Evolutionary conservation across 768 basidiomycete species (phyloP), one percentile per base, ranked within the genome.

Genomic region (Leccinum longicurvipes): DNA sequence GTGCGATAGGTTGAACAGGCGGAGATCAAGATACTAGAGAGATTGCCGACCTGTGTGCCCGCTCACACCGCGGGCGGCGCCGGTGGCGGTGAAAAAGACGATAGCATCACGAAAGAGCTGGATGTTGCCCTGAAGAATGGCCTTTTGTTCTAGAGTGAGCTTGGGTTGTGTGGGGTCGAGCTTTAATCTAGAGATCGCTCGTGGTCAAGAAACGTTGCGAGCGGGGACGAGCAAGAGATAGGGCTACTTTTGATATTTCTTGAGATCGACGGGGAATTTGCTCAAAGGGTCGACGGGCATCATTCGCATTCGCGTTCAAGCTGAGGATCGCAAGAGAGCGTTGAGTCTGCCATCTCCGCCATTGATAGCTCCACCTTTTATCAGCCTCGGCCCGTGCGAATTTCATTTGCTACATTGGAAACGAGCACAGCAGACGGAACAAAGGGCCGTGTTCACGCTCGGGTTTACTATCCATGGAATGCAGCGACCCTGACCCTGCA

Each of bases 61-160:
- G 62, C 88, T 89, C 42, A 91, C 88, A 48, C 92, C 92, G 42
- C 92, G 79, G 4, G 92, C 92, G 49, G 89, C 84, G 51, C 89
- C 92, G 8, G 89, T 87, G 6, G 91, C 86, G 1, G 92, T 94
- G 73, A 93, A 94, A 46, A 90, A 74, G 24, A 94, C 84, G 60
- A 94, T 90, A 7, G 80, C 85, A 83, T 93, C 92, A 50, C 92
- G 86, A 58, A 92, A 76, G 27, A 93, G 78, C 67, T 87, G 83
- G 63, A 93, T 89, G 72, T 94, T 94, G 52, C 77, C 72, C 60
- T 77, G 69, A 61, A 94, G 74, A 17, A 72, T 73, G 3, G 76
- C 62, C 63, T 78, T 84, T 67, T 94, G 80, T 54, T 87, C 83
- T n/a, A 68, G 65, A 0, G 84, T 79, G 46, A 93, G 78, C 64